Base-by-base conservation (phyloP, 1,284 basidiomycete species). In the Sporisorium reilianum region DNA sequence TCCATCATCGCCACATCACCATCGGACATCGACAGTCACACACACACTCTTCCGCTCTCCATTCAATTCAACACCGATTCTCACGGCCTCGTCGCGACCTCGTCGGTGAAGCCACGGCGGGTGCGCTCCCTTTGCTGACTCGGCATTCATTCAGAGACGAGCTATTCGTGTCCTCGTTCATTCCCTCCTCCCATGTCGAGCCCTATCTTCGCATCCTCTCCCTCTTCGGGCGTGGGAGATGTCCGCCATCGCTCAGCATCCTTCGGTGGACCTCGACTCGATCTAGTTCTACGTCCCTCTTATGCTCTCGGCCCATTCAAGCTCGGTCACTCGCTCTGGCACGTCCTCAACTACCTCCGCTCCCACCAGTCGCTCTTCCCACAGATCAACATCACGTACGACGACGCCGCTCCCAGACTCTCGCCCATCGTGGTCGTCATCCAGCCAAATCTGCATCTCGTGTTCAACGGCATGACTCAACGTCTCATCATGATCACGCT, bases 311-410 rank as follows among this genome's bases (percentile, higher is more conserved):
- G 75, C 8, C 75, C 75, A 1, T 77, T 77, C 64, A 69, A 64
- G 56, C 70, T 77, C 5, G 75, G 75, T 23, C 70, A 74, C 57
- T 67, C 75, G n/a, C 70, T 77, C n/a, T 77, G 75, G 70, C 75
- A 77, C 41, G 51, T 62, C 6, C 57, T 77, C 65, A 72, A 77
- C 67, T 70, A 77, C 26, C 67, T 77, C 6, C 66, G 75, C 14
- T 77, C 75, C 23, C 57, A 74, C 10, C 70, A 70, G 16, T 69
- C 64, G 2, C 61, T 74, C 36, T 77, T 74, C 28, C 75, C 75
- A 1, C 70, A 77, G 40, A 56, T 77, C 64, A 59, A 70, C 64
- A 57, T 77, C 60, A 58, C 54, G 25, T 75, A 64, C 25, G 73
- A 75, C 36, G 48, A 67, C 12, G 18, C 48, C 2, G 22, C 60